A percentile compares a stretch with the other conserved stretches of the same genome.
Conservation (phyloP, 257 asterid genomes). For the Solanum dulcamara region DNA sequence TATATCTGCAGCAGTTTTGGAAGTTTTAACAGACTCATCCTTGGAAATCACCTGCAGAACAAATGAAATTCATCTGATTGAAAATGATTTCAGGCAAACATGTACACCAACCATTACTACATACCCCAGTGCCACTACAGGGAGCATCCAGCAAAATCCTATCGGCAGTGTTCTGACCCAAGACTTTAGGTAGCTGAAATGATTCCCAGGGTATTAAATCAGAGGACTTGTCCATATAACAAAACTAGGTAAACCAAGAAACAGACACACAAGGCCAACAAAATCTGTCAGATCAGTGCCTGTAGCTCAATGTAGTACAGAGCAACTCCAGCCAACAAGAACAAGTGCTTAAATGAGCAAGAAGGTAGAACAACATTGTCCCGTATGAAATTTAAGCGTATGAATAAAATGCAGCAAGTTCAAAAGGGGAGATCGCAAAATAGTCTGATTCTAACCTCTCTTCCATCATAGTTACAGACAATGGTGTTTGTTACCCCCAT, state of each 20-base stretch:
- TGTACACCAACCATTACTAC: conserved; percentile 7
- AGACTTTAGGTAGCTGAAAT: conserved; percentile 72
- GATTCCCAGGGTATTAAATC: background rate
- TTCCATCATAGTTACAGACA: conserved; percentile 79
- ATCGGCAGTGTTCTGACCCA: conserved; percentile 70
- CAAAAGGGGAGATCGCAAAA: background rate
- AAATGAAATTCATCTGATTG: background rate
- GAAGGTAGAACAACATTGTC: background rate
- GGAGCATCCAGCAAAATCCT: conserved; percentile 97
- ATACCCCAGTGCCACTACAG: conserved; percentile 98
- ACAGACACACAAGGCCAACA: background rate
- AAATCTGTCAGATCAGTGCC: background rate
- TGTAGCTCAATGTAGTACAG: background rate
- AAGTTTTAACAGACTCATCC: conserved; percentile 86
- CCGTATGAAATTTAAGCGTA: background rate
- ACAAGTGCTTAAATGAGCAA: background rate
- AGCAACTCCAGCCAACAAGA: background rate
- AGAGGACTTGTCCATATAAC: background rate
- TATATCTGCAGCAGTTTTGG: conserved; percentile 69
- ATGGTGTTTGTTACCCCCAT: conserved; percentile 94
- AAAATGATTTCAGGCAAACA: background rate
- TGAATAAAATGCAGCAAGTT: background rate
- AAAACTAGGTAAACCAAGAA: background rate
- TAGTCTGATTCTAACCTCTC: conserved; percentile 47
- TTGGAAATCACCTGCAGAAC: conserved; percentile 77